Conservation (phyloP, 495 filamentous ascomycete genomes). For the Lasiosphaeriaceae sp. region DNA sequence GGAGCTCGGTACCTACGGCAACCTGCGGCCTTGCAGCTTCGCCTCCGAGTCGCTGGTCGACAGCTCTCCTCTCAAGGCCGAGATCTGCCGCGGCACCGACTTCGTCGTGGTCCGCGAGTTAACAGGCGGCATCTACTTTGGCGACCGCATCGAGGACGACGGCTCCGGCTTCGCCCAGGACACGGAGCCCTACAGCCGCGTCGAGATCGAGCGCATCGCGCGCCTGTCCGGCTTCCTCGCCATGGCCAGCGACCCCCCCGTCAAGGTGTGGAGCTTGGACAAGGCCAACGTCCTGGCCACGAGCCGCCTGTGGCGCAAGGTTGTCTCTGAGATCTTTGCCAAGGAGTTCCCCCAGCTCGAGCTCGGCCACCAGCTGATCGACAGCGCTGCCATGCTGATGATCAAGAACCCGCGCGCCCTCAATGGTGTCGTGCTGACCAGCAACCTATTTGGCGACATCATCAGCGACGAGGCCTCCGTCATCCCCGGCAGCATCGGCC, state of each 20-base stretch:
- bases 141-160: slow-evolving; percentile 83
- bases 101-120: slow-evolving; percentile 95
- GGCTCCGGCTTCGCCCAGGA: slow-evolving; percentile 76
- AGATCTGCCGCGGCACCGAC: slow-evolving; percentile 82
- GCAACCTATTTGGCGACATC: slow-evolving; percentile 96
- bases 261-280: slow-evolving; percentile 84
- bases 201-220: slow-evolving; percentile 86
- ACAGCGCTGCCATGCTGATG: slow-evolving; percentile 95
- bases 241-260: slow-evolving; percentile 70
- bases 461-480: slow-evolving; percentile 95
- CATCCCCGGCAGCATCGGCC: slow-evolving; percentile 85
- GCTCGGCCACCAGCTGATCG: slow-evolving; percentile 87
- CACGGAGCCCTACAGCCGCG: slow-evolving; percentile 82
- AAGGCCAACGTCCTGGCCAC: slow-evolving; percentile 98
- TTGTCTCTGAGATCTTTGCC: slow-evolving; percentile 72
- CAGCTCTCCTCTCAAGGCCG: slow-evolving; percentile 81
- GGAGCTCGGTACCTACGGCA: slow-evolving; percentile 90
- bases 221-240: slow-evolving; percentile 81
- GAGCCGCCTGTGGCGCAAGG: slow-evolving; percentile 83
- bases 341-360: slow-evolving; percentile 88
- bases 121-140: slow-evolving; percentile 96
- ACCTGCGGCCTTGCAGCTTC: slow-evolving; percentile 97
- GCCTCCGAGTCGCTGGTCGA: slow-evolving; percentile 84
- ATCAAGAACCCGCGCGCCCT: slow-evolving; percentile 88
- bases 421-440: slow-evolving; percentile 90